A percentile compares a stretch with the other conserved stretches of the same genome.
Evolutionary conservation across 176 grass and related monocot species (phyloP).

Genomic region (Eragrostis nindensis): DNA sequence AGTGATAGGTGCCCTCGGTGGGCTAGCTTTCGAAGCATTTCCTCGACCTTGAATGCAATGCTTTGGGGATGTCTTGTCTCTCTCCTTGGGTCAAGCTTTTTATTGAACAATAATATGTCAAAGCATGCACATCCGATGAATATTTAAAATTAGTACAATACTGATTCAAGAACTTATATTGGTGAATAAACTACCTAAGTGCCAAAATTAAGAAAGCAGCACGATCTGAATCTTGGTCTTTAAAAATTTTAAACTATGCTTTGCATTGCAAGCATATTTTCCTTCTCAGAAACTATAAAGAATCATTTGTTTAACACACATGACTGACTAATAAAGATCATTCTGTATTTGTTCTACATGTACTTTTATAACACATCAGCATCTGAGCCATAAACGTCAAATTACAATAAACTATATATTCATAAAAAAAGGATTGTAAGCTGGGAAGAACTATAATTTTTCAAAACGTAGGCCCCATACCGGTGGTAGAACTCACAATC

Average conservation of each 20-base stretch:
- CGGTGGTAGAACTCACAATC: conserved; percentile 98
- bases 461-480: conserved; percentile 49
- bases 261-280: conserved; percentile 2
- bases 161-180: background rate
- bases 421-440: conserved; percentile 11
- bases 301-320: background rate
- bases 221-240: background rate
- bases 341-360: background rate
- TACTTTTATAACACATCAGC: conserved; percentile 12
- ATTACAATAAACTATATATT: conserved; percentile 2
- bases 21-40: too few species aligned
- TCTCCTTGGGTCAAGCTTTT: too few species aligned
- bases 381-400: background rate
- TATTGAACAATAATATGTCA: too few species aligned
- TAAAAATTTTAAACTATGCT: background rate
- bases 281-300: conserved; percentile 11
- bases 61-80: too few species aligned
- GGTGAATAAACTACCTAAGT: conserved; percentile 13
- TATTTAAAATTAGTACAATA: background rate
- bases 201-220: conserved; percentile 7
- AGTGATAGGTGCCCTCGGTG: too few species aligned
- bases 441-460: conserved; percentile 15
- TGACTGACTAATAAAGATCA: background rate
- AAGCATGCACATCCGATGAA: too few species aligned
- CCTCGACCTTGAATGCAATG: too few species aligned